phyloP scores from a whole-genome alignment of 495 filamentous ascomycete species.

The Penicillium nucicola region DNA sequence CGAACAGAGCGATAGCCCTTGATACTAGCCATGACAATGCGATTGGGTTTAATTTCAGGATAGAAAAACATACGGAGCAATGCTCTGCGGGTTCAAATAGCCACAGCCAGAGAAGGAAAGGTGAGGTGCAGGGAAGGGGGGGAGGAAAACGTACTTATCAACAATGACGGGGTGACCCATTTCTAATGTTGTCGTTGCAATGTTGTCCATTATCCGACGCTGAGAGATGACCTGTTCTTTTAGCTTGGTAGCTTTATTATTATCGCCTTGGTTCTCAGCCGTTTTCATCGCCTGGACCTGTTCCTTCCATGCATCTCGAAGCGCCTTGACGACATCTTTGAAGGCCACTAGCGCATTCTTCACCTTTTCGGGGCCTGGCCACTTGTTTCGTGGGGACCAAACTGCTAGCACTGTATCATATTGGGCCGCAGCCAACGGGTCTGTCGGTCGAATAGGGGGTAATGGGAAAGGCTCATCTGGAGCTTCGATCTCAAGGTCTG shows the following conservation, averaged over 20 bases:
- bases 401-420: constrained; percentile 65
- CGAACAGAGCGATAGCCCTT: constrained; percentile 15
- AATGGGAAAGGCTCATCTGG: constrained; percentile 51
- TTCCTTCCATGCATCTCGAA: constrained; percentile 62
- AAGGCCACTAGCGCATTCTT: constrained; percentile 52
- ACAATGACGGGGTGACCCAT: constrained; percentile 64
- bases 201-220: constrained; percentile 56
- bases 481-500: constrained; percentile 42
- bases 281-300: constrained; percentile 54
- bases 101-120: constrained; percentile 17
- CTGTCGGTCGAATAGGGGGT: constrained; percentile 47
- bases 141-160: constrained; percentile 53
- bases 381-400: constrained; percentile 56
- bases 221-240: constrained; percentile 52
- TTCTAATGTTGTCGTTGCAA: constrained; percentile 56
- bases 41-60: constrained; percentile 22
- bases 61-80: constrained; percentile 32
- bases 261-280: constrained; percentile 52
- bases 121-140: constrained; percentile 8
- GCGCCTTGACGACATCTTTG: constrained; percentile 59
- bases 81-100: constrained; percentile 30
- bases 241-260: constrained; percentile 35
- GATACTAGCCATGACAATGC: constrained; percentile 26
- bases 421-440: constrained; percentile 50
- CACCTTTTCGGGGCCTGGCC: constrained; percentile 43